Evolutionary conservation across 2,329 filamentous ascomycete species (phyloP).

Genomic region (Neonectria magnoliae): DNA sequence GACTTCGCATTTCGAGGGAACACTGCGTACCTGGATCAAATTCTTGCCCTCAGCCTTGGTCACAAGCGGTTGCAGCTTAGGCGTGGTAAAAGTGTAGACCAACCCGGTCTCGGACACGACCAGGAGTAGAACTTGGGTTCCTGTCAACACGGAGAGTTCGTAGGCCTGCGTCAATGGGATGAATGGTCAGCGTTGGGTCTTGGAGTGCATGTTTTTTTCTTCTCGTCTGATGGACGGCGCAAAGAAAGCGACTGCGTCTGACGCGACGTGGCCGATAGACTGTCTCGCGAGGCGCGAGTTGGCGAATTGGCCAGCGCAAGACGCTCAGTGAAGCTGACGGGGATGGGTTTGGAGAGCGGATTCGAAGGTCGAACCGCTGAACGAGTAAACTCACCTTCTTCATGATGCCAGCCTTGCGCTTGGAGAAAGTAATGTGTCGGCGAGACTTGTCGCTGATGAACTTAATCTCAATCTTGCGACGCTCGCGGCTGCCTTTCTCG

Average conservation of each 20-base stretch:
- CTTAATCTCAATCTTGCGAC: slow-evolving; percentile 99
- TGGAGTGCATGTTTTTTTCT: slow-evolving; percentile 5
- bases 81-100: slow-evolving; percentile 98
- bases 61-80: slow-evolving; percentile 96
- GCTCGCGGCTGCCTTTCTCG: slow-evolving; percentile 96
- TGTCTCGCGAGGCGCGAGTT: slow-evolving; percentile 2
- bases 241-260: not conserved
- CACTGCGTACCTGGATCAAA: slow-evolving; percentile 84
- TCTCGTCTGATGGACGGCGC: not conserved
- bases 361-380: slow-evolving; percentile 1
- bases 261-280: slow-evolving; percentile 10
- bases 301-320: not conserved
- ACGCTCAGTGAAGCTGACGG: not conserved
- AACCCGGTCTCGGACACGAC: slow-evolving; percentile 97
- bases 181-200: slow-evolving; percentile 32
- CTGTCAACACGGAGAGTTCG: slow-evolving; percentile 95
- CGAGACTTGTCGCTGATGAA: slow-evolving; percentile 99
- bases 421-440: slow-evolving; percentile 99
- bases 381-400: slow-evolving; percentile 82
- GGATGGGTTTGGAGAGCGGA: slow-evolving; percentile 1
- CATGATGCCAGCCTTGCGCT: slow-evolving; percentile 99
- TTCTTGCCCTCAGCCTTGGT: slow-evolving; percentile 99
- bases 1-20: slow-evolving; percentile 23
- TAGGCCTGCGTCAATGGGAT: slow-evolving; percentile 74
- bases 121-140: slow-evolving; percentile 94